Percentiles rank a stretch among this genome's conserved stretches.
Evolutionary conservation across 805 yeast genomes (phyloP).

Genomic region (Cephaloascus albidus): DNA sequence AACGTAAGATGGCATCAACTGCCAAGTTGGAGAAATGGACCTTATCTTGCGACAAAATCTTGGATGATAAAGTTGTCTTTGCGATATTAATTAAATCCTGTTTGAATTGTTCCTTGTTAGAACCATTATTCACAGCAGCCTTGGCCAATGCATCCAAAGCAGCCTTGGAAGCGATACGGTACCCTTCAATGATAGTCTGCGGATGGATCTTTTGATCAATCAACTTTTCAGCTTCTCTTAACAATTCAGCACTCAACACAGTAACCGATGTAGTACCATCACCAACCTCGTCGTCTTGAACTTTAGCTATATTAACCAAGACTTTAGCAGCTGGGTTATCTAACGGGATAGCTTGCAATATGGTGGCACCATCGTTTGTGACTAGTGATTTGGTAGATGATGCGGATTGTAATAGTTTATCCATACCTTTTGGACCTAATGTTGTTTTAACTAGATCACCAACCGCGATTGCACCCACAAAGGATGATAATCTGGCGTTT

Average conservation of each 20-base stretch:
- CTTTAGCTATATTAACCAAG: constrained; percentile 86
- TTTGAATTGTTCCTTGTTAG: constrained; percentile 49
- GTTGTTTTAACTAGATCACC: constrained; percentile 94
- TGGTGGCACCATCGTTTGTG: constrained; percentile 98
- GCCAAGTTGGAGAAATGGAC: constrained; percentile 83
- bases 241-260: constrained; percentile 78
- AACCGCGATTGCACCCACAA: constrained; percentile 98
- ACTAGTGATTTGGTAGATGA: constrained; percentile 70
- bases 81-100: constrained; percentile 81
- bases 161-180: constrained; percentile 77
- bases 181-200: constrained; percentile 95
- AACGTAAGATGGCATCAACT: constrained; percentile 85
- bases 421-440: constrained; percentile 99
- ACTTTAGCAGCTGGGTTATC: constrained; percentile 98
- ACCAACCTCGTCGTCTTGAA: constrained; percentile 97
- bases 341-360: constrained; percentile 84
- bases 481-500: constrained; percentile 94
- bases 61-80: constrained; percentile 86
- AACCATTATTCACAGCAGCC: constrained; percentile 66
- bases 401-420: constrained; percentile 83
- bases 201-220: constrained; percentile 94
- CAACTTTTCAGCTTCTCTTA: constrained; percentile 90
- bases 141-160: constrained; percentile 74
- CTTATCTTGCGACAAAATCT: constrained; percentile 91
- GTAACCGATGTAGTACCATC: constrained; percentile 98